A percentile compares a stretch with the other conserved stretches of the same genome.
These are phyloP conservation scores for Fraxinus floribunda DNA, from an alignment of 305 asterid genomes.

Conservation along the genomic window DNA sequence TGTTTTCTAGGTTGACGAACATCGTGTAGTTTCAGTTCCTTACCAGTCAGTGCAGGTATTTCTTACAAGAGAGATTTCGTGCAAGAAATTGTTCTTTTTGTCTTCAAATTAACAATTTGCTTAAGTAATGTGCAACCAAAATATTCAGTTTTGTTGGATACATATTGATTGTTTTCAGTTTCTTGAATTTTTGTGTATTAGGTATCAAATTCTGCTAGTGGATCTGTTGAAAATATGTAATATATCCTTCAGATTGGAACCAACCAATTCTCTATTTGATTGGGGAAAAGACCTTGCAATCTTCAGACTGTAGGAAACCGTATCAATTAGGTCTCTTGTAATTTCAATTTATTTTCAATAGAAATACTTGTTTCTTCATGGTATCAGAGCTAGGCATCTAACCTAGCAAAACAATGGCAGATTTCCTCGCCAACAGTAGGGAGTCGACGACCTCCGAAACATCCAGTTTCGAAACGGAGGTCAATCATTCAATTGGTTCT, in stretches of 20 bases:
- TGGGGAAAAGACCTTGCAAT: not conserved
- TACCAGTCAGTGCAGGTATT: conserved; percentile 88
- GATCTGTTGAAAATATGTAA: not conserved
- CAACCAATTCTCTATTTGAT: not conserved
- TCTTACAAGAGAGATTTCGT: conserved; percentile 6
- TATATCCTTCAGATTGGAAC: not conserved
- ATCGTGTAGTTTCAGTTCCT: conserved; percentile 78
- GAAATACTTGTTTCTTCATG: no score
- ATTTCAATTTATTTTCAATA: no score
- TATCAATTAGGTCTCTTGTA: no score
- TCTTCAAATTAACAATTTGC: conserved; percentile 9
- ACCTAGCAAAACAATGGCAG: no score
- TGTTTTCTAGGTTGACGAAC: conserved; percentile 79
- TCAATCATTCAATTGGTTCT: no score
- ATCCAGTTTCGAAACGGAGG: no score
- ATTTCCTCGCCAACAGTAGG: no score
- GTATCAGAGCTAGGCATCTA: no score
- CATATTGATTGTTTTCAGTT: not conserved
- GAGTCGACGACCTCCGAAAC: no score
- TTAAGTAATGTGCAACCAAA: not conserved
- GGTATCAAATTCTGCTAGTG: not conserved
- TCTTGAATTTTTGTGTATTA: not conserved
- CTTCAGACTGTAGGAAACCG: not conserved
- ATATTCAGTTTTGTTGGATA: not conserved
- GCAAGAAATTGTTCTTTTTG: conserved; percentile 3